Conservation (phyloP, 768 basidiomycete genomes). For the Brasilioporus rufonigricans region DNA sequence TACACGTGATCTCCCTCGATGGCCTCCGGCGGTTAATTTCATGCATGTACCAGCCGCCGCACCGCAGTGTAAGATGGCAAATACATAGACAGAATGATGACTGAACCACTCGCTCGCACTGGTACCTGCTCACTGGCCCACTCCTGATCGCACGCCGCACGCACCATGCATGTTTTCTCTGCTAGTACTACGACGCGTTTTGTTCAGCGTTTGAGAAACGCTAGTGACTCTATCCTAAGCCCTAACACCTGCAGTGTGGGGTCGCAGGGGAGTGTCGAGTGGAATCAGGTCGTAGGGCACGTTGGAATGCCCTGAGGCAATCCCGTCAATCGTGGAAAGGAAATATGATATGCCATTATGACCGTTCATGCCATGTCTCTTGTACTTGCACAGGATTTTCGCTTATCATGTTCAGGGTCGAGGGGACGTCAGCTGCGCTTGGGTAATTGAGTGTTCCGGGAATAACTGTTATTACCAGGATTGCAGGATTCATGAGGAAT, state of each 20-base stretch:
- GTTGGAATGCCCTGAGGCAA: background rate
- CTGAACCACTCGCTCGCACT: background rate
- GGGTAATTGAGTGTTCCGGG: background rate
- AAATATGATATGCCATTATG: slow-evolving; percentile 1
- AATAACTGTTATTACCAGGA: slow-evolving; percentile 9
- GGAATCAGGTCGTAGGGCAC: slow-evolving; percentile 10
- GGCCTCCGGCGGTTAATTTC: too few species aligned
- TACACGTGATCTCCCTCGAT: slow-evolving; percentile 17
- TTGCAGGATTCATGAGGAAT: slow-evolving; percentile 5
- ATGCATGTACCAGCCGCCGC: too few species aligned
- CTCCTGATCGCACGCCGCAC: slow-evolving; percentile 16
- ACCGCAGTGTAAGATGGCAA: too few species aligned
- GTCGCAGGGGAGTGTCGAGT: background rate
- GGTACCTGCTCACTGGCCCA: background rate
- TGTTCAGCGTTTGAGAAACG: background rate
- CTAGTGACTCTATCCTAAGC: background rate
- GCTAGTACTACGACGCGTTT: background rate
- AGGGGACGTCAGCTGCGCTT: slow-evolving; percentile 6
- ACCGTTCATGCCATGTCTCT: background rate
- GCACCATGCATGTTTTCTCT: slow-evolving; percentile 24
- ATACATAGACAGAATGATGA: background rate
- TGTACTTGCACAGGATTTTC: slow-evolving; percentile 5
- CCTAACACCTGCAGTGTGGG: slow-evolving; percentile 9
- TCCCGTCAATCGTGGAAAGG: background rate
- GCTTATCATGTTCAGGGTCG: slow-evolving; percentile 19